A percentile compares a stretch with the other conserved stretches of the same genome.
Conservation (phyloP, 179 eudicot genomes). For the Silene coronaria region DNA sequence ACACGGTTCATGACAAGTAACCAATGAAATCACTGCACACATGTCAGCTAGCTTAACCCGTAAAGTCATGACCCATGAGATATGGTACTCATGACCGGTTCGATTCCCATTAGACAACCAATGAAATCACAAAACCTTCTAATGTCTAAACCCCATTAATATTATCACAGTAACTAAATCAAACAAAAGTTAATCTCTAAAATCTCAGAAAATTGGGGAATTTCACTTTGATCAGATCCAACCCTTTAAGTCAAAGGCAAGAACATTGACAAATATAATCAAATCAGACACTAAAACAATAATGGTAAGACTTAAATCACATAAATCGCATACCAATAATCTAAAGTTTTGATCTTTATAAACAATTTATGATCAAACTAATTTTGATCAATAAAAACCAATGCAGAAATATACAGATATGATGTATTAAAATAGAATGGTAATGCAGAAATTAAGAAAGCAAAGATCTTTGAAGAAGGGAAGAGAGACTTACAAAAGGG, state of each 20-base stretch:
- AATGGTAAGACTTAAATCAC: background rate
- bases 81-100: too few species aligned
- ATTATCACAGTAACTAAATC: background rate
- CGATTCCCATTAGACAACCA: background rate
- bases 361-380: background rate
- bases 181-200: background rate
- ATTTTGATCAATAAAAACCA: background rate
- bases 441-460: background rate
- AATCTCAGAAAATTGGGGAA: background rate
- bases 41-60: too few species aligned
- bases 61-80: too few species aligned
- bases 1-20: too few species aligned
- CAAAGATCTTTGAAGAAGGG: background rate
- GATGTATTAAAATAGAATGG: background rate
- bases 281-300: background rate
- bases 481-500: conserved; percentile 4
- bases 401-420: background rate
- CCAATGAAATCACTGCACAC: too few species aligned
- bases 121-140: background rate
- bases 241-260: conserved; percentile 13
- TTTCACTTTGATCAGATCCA: conserved; percentile 2
- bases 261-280: background rate
- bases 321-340: background rate
- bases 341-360: conserved; percentile 11
- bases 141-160: background rate